Conservation (phyloP, 345 rosid species). For the sweet orange (Citrus sinensis) region DVS_A1.0 CM039166.1:829501-830000, state of each 20-base stretch:
- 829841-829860: constrained; percentile 16
- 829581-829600: background rate
- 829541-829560: background rate
- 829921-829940: constrained; percentile 76
- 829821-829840: background rate
- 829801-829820: background rate
- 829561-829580: background rate
- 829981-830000: background rate
- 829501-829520: no score
- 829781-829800: background rate
- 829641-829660: background rate
- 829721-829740: background rate
- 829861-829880: constrained; percentile 40
- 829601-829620: background rate
- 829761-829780: constrained; percentile 26
- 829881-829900: constrained; percentile 64
- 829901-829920: constrained; percentile 73
- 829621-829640: background rate
- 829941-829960: constrained; percentile 2
- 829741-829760: background rate
- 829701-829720: background rate
- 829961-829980: background rate
- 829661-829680: background rate
- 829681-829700: background rate
- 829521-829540: no score